Percentiles rank a stretch among this genome's conserved stretches.
Evolutionary conservation across 257 asterid genomes (phyloP).

Genomic region (Solanum virginianum): DNA sequence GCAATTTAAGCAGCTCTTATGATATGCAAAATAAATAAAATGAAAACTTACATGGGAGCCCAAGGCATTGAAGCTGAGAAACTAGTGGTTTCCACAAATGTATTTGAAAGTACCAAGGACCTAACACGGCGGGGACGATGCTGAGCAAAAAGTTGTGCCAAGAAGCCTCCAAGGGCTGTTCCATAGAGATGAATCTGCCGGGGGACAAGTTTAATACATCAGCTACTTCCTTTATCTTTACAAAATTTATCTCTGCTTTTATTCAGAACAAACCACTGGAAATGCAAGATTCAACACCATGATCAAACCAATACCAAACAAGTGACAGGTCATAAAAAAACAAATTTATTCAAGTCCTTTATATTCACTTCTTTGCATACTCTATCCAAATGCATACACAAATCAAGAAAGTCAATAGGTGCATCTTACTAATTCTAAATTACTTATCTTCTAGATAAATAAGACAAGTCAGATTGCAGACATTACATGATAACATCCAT

Average conservation of each 20-base stretch:
- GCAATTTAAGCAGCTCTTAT: background rate
- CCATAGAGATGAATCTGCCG: slow-evolving; percentile 88
- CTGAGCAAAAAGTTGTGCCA: slow-evolving; percentile 95
- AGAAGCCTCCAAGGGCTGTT: slow-evolving; percentile 95
- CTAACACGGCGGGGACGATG: slow-evolving; percentile 93
- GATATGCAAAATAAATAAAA: background rate
- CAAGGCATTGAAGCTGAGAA: slow-evolving; percentile 94
- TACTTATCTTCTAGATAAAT: background rate
- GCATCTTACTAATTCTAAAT: background rate
- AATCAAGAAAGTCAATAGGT: background rate
- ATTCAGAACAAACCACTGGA: background rate
- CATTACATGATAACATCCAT: background rate
- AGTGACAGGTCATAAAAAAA: background rate
- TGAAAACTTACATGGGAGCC: slow-evolving; percentile 76
- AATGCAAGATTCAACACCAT: background rate
- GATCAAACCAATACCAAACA: background rate
- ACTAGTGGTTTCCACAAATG: slow-evolving; percentile 82
- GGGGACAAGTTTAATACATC: background rate
- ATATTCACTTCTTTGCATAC: background rate
- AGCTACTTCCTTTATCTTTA: background rate
- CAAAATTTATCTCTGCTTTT: background rate
- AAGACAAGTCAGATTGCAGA: background rate
- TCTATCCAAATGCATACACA: background rate
- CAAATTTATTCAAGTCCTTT: background rate
- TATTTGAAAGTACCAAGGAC: slow-evolving; percentile 86